A percentile compares a stretch with the other conserved stretches of the same genome.
These are phyloP conservation scores for Pseudogymnoascus sp. DNA, from an alignment of 2,329 filamentous ascomycete species.

Conservation along the genomic window DNA sequence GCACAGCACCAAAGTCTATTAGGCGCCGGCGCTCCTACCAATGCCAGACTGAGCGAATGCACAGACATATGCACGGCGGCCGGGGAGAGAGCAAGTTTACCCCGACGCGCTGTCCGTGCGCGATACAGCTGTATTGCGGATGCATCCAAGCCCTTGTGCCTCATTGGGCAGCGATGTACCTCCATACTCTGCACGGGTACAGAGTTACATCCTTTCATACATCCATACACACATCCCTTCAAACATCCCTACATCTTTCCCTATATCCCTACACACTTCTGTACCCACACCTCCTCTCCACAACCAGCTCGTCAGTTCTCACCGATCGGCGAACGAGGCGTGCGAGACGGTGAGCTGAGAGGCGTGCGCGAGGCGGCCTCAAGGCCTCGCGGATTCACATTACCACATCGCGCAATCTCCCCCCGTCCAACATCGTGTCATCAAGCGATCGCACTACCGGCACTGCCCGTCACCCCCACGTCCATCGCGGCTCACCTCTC, in stretches of 20 bases:
- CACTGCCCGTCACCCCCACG: neutral
- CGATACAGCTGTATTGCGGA: neutral
- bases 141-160: slow-evolving; percentile 1
- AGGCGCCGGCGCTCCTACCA: neutral
- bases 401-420: neutral
- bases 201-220: slow-evolving; percentile 9
- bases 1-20: slow-evolving; percentile 1
- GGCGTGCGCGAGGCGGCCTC: neutral
- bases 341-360: neutral
- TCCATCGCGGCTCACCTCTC: neutral
- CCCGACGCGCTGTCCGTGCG: neutral
- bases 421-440: neutral
- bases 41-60: neutral
- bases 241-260: slow-evolving; percentile 16
- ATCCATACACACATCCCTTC: slow-evolving; percentile 10
- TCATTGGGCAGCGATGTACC: neutral
- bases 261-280: slow-evolving; percentile 12
- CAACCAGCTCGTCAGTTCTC: slow-evolving; percentile 11
- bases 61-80: neutral
- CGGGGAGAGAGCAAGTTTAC: slow-evolving; percentile 3
- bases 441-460: neutral
- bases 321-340: neutral
- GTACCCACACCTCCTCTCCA: slow-evolving; percentile 8
- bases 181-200: neutral
- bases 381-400: neutral